Conservation (phyloP, 202 grass and related monocot species). For the Eragrostis tef region DNA sequence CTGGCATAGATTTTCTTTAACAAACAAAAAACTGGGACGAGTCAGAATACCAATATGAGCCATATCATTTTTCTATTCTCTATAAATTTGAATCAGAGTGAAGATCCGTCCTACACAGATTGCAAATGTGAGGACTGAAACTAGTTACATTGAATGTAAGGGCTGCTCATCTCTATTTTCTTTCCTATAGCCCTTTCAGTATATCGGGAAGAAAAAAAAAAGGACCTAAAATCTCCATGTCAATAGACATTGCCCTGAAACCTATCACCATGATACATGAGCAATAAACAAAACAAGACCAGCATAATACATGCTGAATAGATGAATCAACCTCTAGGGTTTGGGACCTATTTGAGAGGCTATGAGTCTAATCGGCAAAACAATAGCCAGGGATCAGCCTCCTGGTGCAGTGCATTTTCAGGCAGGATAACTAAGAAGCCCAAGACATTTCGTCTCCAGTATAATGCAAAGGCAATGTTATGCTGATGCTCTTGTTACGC, state of each 20-base stretch:
- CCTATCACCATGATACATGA: slow-evolving; percentile 25
- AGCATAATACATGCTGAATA: background rate
- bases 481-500: background rate
- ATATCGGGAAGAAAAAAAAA: background rate
- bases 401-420: background rate
- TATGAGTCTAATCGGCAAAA: background rate
- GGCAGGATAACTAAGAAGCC: slow-evolving; percentile 4
- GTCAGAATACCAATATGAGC: background rate
- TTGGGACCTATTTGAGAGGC: background rate
- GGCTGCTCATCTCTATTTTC: background rate
- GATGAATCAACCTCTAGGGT: slow-evolving; percentile 16
- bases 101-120: slow-evolving; percentile 31
- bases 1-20: too few species aligned
- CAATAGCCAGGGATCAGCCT: background rate
- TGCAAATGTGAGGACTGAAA: slow-evolving; percentile 5
- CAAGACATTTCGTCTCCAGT: background rate
- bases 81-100: slow-evolving; percentile 11
- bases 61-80: background rate
- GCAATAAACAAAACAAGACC: slow-evolving; percentile 15
- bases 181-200: background rate
- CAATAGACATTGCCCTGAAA: background rate
- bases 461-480: background rate
- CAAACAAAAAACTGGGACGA: background rate
- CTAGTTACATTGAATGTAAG: slow-evolving; percentile 33
- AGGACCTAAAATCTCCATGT: background rate